Percentiles rank a stretch among this genome's conserved stretches.
phyloP scores from a whole-genome alignment of 2,329 filamentous ascomycete genomes.

The Calonectria pseudoturangicola region DNA sequence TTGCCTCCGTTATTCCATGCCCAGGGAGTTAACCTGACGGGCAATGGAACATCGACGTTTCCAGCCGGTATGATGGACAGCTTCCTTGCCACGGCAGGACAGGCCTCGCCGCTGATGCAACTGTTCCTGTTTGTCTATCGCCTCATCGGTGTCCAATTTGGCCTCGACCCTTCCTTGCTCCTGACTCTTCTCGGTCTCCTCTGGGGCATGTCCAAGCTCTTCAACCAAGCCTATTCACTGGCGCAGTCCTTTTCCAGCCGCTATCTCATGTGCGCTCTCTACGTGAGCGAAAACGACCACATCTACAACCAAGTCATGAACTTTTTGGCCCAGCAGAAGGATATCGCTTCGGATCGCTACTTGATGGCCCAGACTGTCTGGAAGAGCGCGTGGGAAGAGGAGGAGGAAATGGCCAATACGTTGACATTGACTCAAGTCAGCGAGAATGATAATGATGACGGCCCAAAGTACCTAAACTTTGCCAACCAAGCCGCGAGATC shows the following conservation, averaged over 20 bases:
- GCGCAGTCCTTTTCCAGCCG: slow-evolving; percentile 61
- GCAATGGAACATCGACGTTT: slow-evolving; percentile 50
- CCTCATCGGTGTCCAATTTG: slow-evolving; percentile 65
- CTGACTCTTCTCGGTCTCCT: slow-evolving; percentile 67
- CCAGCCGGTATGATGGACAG: slow-evolving; percentile 63
- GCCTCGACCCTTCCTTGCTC: slow-evolving; percentile 69
- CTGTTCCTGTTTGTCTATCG: slow-evolving; percentile 67
- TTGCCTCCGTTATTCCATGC: slow-evolving; percentile 55
- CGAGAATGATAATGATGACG: slow-evolving; percentile 59
- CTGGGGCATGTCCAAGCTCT: slow-evolving; percentile 66
- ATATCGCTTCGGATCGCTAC: slow-evolving; percentile 69
- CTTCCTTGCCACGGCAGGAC: slow-evolving; percentile 67
- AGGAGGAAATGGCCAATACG: slow-evolving; percentile 65
- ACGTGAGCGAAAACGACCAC: slow-evolving; percentile 73
- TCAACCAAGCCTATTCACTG: slow-evolving; percentile 59
- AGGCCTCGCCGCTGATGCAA: slow-evolving; percentile 64
- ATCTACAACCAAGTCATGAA: slow-evolving; percentile 76
- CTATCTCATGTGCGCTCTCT: slow-evolving; percentile 71
- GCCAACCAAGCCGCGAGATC: slow-evolving; percentile 73
- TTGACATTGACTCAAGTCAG: slow-evolving; percentile 56
- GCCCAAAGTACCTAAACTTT: slow-evolving; percentile 72
- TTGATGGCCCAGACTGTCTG: slow-evolving; percentile 74
- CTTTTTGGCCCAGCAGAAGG: slow-evolving; percentile 73
- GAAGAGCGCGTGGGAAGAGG: slow-evolving; percentile 74
- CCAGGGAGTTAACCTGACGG: slow-evolving; percentile 45